phyloP scores from a whole-genome alignment of 371 early-diverging fungal genomes.

The Syncephalastrum monosporum region DNA sequence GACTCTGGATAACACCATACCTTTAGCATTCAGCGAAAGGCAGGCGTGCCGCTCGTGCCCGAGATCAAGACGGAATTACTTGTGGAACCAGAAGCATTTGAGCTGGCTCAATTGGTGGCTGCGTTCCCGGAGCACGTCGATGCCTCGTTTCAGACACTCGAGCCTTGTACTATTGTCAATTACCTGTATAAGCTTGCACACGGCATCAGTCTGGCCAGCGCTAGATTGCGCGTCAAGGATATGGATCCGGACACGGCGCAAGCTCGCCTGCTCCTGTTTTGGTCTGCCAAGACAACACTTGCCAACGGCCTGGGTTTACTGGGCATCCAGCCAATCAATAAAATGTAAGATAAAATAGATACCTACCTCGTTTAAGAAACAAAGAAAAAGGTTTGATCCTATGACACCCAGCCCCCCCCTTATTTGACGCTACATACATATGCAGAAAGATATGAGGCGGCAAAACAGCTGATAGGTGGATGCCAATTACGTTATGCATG shows the following conservation, averaged over 20 bases:
- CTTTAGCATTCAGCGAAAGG: slow-evolving; percentile 43
- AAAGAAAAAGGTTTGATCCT: slow-evolving; percentile 1
- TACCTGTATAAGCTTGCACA: slow-evolving; percentile 86
- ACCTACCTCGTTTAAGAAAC: not conserved
- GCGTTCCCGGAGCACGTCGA: slow-evolving; percentile 84
- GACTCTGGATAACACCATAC: not conserved
- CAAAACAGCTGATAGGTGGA: too few relatives aligned
- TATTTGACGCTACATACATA: too few relatives aligned
- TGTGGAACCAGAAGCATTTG: slow-evolving; percentile 67
- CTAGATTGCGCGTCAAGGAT: slow-evolving; percentile 73
- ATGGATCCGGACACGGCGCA: slow-evolving; percentile 64
- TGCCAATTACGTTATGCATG: too few relatives aligned
- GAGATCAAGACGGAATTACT: slow-evolving; percentile 47
- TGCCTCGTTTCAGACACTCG: slow-evolving; percentile 56
- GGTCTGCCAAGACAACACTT: slow-evolving; percentile 74
- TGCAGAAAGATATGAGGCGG: too few relatives aligned
- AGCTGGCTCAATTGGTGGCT: slow-evolving; percentile 74
- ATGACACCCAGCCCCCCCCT: too few relatives aligned
- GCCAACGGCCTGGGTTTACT: slow-evolving; percentile 77
- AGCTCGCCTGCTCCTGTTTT: slow-evolving; percentile 77
- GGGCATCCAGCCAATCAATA: slow-evolving; percentile 77
- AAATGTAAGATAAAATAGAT: slow-evolving; percentile 63
- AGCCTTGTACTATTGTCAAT: slow-evolving; percentile 87
- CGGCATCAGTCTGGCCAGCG: slow-evolving; percentile 72
- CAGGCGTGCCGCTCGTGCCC: slow-evolving; percentile 14